Conservation (phyloP, 768 basidiomycete genomes). For the Lanmaoa pseudosensibilis region DNA sequence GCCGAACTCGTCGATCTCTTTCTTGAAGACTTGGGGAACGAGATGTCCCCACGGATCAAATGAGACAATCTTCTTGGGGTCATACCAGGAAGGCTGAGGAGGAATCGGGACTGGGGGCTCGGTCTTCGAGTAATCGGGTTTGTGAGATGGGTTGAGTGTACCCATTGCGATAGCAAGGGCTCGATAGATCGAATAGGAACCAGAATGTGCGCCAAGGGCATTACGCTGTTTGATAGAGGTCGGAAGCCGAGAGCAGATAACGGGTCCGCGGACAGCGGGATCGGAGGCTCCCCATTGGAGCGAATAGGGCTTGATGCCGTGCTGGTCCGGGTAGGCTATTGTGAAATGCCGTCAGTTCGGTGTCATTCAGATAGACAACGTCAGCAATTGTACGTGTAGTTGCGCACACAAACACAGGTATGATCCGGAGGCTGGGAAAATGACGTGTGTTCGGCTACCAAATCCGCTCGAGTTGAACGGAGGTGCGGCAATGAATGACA, state of each 20-base stretch:
- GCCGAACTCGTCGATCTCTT: slow-evolving; percentile 59
- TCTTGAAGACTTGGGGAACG: slow-evolving; percentile 67
- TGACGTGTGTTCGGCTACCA: neutral
- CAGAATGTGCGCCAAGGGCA: slow-evolving; percentile 90
- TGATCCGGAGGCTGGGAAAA: slow-evolving; percentile 12
- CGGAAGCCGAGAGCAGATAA: slow-evolving; percentile 85
- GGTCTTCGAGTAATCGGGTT: slow-evolving; percentile 78
- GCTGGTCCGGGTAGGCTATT: slow-evolving; percentile 85
- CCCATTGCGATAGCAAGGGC: slow-evolving; percentile 92
- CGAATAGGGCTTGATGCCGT: slow-evolving; percentile 78
- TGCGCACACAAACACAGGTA: slow-evolving; percentile 3
- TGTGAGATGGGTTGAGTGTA: slow-evolving; percentile 72
- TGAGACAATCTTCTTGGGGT: slow-evolving; percentile 78
- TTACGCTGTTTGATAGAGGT: slow-evolving; percentile 87
- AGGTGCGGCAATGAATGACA: neutral
- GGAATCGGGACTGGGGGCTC: slow-evolving; percentile 83
- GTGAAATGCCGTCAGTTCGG: slow-evolving; percentile 9
- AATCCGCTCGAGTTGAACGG: neutral
- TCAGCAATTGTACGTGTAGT: slow-evolving; percentile 7
- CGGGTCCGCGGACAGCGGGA: slow-evolving; percentile 71
- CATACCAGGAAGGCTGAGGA: slow-evolving; percentile 75
- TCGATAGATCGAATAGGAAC: slow-evolving; percentile 93
- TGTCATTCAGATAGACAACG: slow-evolving; percentile 4
- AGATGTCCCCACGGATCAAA: slow-evolving; percentile 95
- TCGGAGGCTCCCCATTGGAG: slow-evolving; percentile 79